A percentile compares a stretch with the other conserved stretches of the same genome.
Conservation (phyloP, 176 grass and related monocot genomes). For the Oryza nivara region DNA sequence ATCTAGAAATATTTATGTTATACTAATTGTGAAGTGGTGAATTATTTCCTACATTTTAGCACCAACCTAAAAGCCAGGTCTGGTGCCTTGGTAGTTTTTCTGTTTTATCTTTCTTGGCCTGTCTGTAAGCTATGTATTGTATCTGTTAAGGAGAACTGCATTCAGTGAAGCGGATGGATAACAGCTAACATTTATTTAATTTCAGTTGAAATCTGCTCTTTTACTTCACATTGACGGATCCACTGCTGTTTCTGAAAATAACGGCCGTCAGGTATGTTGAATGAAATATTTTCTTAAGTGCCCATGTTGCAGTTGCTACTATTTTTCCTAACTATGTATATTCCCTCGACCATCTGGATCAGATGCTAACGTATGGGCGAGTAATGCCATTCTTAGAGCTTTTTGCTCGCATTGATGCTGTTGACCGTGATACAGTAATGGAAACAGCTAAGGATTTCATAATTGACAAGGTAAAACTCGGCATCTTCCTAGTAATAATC, state of each 20-base stretch:
- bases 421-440: constrained; percentile 77
- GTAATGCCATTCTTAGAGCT: constrained; percentile 84
- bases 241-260: constrained; percentile 89
- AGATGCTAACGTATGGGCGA: constrained; percentile 96
- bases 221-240: constrained; percentile 94
- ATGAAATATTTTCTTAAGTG: constrained; percentile 11
- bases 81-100: not conserved
- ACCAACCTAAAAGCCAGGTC: not conserved
- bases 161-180: not conserved
- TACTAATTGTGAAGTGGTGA: not conserved
- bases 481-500: not conserved
- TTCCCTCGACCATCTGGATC: constrained; percentile 33
- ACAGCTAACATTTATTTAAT: constrained; percentile 36
- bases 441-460: constrained; percentile 84
- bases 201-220: constrained; percentile 89
- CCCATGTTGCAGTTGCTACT: not conserved
- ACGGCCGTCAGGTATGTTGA: constrained; percentile 83
- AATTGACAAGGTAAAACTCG: constrained; percentile 70
- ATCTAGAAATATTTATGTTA: constrained; percentile 1
- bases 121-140: not conserved
- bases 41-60: not conserved
- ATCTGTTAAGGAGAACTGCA: constrained; percentile 12
- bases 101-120: not conserved
- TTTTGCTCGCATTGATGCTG: constrained; percentile 93
- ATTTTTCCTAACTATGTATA: constrained; percentile 13